Conservation (phyloP, 768 basidiomycete species). For the Collybia mongolica region DNA sequence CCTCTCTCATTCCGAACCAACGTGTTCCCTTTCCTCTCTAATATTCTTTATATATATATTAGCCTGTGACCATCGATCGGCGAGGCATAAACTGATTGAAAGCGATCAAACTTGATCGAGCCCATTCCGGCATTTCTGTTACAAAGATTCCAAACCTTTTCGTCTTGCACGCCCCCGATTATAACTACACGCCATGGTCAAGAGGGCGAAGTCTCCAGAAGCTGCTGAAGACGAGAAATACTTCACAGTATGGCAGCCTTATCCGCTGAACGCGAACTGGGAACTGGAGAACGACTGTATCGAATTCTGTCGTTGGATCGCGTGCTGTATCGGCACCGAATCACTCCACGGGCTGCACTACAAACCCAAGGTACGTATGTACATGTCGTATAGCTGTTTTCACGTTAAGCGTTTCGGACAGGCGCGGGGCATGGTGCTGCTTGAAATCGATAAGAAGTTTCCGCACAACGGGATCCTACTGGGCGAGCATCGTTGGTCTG, state of each 20-base stretch:
- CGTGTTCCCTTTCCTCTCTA: too few species aligned
- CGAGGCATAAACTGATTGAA: too few species aligned
- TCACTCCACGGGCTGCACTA: slow-evolving; percentile 42
- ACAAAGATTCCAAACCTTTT: too few species aligned
- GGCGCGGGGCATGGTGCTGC: slow-evolving; percentile 47
- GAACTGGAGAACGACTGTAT: slow-evolving; percentile 36
- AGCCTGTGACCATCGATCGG: too few species aligned
- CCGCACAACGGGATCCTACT: slow-evolving; percentile 34
- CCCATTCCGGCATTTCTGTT: too few species aligned
- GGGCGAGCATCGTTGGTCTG: slow-evolving; percentile 50
- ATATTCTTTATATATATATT: too few species aligned
- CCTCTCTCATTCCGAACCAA: too few species aligned
- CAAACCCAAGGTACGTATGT: slow-evolving; percentile 41
- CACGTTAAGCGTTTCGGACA: slow-evolving; percentile 10
- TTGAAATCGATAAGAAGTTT: slow-evolving; percentile 43
- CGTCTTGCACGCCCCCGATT: too few species aligned
- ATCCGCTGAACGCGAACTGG: slow-evolving; percentile 48
- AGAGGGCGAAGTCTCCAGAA: slow-evolving; percentile 37
- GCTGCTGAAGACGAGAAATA: slow-evolving; percentile 45
- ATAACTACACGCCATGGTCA: slow-evolving; percentile 29
- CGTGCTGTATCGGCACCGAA: slow-evolving; percentile 35
- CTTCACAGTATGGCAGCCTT: slow-evolving; percentile 47
- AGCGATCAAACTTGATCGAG: too few species aligned
- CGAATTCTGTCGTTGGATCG: slow-evolving; percentile 46
- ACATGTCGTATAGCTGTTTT: background rate